Percentiles rank a stretch among this genome's conserved stretches.
Evolutionary conservation across 2,329 filamentous ascomycete genomes (phyloP).

Genomic region (Coniochaeta sp.): DNA sequence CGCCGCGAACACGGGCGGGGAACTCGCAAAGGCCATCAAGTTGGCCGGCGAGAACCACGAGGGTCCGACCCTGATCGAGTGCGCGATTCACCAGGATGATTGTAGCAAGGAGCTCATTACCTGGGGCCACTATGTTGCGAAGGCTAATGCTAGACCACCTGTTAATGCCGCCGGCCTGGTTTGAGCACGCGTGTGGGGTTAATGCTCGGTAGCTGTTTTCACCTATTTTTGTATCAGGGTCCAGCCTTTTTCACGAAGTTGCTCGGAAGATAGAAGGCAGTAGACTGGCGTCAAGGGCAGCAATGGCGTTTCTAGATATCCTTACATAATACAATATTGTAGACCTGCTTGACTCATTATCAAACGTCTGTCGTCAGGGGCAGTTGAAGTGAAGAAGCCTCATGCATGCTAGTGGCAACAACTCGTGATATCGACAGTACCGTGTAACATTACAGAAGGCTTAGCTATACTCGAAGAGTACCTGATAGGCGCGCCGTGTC

Average conservation of each 20-base stretch:
- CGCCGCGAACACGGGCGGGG: constrained; percentile 14
- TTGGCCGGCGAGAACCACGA: constrained; percentile 11
- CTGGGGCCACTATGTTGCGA: constrained; percentile 18
- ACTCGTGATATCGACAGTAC: no score
- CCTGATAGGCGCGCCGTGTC: no score
- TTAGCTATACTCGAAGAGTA: no score
- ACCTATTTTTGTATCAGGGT: neutral
- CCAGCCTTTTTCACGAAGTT: neutral
- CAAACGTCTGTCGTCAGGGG: no score
- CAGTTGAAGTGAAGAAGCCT: no score
- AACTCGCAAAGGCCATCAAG: constrained; percentile 13
- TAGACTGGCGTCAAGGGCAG: neutral
- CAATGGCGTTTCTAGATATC: neutral
- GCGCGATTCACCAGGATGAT: constrained; percentile 18
- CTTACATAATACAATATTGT: neutral
- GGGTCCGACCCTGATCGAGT: constrained; percentile 18
- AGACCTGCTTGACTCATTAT: no score
- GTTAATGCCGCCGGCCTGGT: neutral
- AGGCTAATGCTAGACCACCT: constrained; percentile 18
- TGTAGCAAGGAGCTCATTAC: constrained; percentile 18
- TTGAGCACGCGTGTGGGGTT: neutral
- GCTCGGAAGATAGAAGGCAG: neutral
- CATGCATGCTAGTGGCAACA: no score
- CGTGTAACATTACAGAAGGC: no score
- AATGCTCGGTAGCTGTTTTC: neutral